These are phyloP conservation scores for Penicillium corylophilum DNA, from an alignment of 2,329 filamentous ascomycete genomes.

Conservation along the genomic window DNA sequence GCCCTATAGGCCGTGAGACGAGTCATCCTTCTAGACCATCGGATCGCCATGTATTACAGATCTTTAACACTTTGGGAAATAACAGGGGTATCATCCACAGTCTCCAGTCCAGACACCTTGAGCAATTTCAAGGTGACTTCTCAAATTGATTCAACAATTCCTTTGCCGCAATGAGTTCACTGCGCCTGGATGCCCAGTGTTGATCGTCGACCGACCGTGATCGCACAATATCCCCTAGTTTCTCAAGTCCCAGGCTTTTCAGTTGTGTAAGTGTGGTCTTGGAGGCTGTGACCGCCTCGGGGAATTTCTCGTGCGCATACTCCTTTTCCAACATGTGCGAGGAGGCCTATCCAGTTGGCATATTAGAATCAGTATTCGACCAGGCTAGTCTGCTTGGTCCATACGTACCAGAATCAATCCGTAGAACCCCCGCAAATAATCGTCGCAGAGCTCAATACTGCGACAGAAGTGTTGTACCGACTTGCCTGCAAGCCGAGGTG, in stretches of 20 bases:
- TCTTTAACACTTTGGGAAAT: background rate
- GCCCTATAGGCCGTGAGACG: conserved; percentile 14
- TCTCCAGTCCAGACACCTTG: background rate
- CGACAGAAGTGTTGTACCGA: conserved; percentile 82
- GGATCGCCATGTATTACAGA: background rate
- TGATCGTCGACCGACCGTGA: conserved; percentile 30
- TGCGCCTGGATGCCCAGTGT: conserved; percentile 34
- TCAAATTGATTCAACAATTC: conserved; percentile 37
- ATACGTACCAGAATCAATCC: conserved; percentile 73
- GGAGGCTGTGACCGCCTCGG: conserved; percentile 14
- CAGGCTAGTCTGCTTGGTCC: background rate
- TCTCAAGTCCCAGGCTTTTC: conserved; percentile 37
- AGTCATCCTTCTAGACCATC: background rate
- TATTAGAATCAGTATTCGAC: background rate
- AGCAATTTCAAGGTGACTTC: conserved; percentile 4
- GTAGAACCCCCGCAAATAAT: conserved; percentile 89
- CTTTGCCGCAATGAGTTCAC: conserved; percentile 44
- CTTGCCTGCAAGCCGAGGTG: conserved; percentile 60
- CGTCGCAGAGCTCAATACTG: conserved; percentile 89
- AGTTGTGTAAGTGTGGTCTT: conserved; percentile 33
- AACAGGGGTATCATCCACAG: background rate
- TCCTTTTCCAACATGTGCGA: conserved; percentile 26
- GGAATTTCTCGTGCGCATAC: conserved; percentile 9
- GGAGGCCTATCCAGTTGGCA: conserved; percentile 25
- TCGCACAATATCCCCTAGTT: conserved; percentile 39